phyloP scores from a whole-genome alignment of 352 stramenopile species.

The Phytophthora citrophthora region DNA sequence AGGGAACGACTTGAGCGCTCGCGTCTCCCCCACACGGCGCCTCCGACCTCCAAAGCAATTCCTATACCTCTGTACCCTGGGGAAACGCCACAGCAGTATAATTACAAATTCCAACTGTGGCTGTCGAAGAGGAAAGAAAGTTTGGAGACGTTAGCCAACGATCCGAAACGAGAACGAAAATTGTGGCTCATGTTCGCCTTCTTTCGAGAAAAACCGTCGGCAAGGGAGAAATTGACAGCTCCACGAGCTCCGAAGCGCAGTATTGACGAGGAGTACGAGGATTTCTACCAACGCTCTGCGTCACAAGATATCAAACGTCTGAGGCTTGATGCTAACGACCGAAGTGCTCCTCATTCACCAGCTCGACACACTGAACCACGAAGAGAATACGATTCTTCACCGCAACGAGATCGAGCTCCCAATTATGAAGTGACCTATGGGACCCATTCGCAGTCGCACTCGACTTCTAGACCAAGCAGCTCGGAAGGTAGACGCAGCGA shows the following conservation, averaged over 20 bases:
- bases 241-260: constrained; percentile 14
- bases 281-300: constrained; percentile 9
- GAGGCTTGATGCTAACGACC: constrained; percentile 8
- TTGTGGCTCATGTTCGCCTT: constrained; percentile 25
- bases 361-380: background rate
- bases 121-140: constrained; percentile 4
- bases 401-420: background rate
- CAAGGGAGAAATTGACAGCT: background rate
- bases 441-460: background rate
- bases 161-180: constrained; percentile 15
- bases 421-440: background rate
- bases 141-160: background rate
- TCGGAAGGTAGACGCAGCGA: constrained; percentile 1
- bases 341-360: constrained; percentile 3
- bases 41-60: background rate
- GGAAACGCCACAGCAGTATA: constrained; percentile 5
- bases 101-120: constrained; percentile 7
- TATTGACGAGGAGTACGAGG: constrained; percentile 20
- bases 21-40: background rate
- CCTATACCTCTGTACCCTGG: constrained; percentile 4
- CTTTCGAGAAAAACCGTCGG: background rate
- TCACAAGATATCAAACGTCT: constrained; percentile 10
- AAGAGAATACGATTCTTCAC: background rate
- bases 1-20: constrained; percentile 4
- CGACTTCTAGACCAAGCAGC: constrained; percentile 2